phyloP scores from a whole-genome alignment of 75 land plant species.

The Chamaecyparis obtusa region DNA sequence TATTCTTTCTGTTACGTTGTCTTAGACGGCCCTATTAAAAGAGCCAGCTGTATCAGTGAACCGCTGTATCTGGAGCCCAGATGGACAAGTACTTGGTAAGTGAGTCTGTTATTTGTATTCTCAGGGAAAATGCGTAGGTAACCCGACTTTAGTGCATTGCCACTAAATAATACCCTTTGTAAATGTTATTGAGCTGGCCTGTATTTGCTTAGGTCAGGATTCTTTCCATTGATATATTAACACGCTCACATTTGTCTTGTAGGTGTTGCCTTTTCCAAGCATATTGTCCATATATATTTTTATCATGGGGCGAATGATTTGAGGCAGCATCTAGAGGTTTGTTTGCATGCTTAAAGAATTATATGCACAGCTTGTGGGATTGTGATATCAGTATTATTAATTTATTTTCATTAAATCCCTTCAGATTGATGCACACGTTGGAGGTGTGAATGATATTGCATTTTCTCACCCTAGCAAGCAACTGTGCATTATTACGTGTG shows the following conservation, averaged over 20 bases:
- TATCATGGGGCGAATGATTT: slow-evolving; percentile 51
- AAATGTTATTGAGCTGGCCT: background rate
- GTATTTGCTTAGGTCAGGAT: background rate
- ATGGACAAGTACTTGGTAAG: slow-evolving; percentile 73
- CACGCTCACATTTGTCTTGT: slow-evolving; percentile 1
- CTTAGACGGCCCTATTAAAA: slow-evolving; percentile 56
- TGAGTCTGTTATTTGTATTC: background rate
- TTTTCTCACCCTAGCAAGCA: slow-evolving; percentile 66
- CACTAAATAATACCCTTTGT: background rate
- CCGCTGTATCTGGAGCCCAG: slow-evolving; percentile 77
- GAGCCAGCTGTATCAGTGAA: slow-evolving; percentile 73
- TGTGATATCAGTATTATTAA: background rate
- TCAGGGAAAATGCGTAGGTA: background rate
- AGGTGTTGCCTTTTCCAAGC: slow-evolving; percentile 93
- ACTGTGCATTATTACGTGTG: slow-evolving; percentile 68
- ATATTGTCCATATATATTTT: slow-evolving; percentile 77
- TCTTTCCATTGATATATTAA: background rate
- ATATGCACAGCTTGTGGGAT: background rate
- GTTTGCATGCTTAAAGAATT: background rate
- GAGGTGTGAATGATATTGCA: slow-evolving; percentile 79
- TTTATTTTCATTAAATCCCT: background rate
- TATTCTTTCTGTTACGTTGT: slow-evolving; percentile 5
- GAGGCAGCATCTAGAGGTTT: slow-evolving; percentile 67
- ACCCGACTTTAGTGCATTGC: background rate
- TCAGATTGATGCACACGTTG: slow-evolving; percentile 78